Evolutionary conservation across 1,284 basidiomycete genomes (phyloP).

Genomic region (Pseudozyma pruni): DNA sequence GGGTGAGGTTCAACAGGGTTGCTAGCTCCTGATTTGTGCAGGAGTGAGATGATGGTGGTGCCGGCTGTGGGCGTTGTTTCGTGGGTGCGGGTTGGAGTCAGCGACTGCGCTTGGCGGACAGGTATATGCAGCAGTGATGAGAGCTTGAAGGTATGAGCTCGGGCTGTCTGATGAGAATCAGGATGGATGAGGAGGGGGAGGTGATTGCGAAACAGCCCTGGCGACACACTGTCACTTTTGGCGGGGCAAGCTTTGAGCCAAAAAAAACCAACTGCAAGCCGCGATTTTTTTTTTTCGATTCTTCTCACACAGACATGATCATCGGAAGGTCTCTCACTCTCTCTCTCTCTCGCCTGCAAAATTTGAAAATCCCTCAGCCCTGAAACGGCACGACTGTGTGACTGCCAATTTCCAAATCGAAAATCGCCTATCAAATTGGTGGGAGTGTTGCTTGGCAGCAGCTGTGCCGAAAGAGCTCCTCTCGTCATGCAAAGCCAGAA

Average conservation of each 20-base stretch:
- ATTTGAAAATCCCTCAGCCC: not conserved
- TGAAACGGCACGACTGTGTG: not conserved
- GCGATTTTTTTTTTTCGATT: slow-evolving; percentile 8
- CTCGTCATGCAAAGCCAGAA: too few species aligned
- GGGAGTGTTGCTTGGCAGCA: not conserved
- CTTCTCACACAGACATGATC: not conserved
- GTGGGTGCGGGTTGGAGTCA: not conserved
- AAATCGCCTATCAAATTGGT: not conserved
- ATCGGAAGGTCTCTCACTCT: not conserved
- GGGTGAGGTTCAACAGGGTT: slow-evolving; percentile 46
- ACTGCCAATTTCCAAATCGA: not conserved
- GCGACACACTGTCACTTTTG: too few species aligned
- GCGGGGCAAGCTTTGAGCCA: not conserved
- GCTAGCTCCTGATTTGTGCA: slow-evolving; percentile 46
- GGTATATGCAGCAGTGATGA: slow-evolving; percentile 7
- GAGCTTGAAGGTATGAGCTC: slow-evolving; percentile 4
- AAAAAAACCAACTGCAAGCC: slow-evolving; percentile 2
- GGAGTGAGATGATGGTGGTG: slow-evolving; percentile 32
- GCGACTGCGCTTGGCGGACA: too few species aligned
- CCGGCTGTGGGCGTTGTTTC: slow-evolving; percentile 28
- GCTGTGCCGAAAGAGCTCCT: too few species aligned
- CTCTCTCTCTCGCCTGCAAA: slow-evolving; percentile 3
- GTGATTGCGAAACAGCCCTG: not conserved
- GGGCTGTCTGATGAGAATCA: not conserved
- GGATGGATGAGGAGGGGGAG: slow-evolving; percentile 1